phyloP scores from a whole-genome alignment of 768 basidiomycete species.

The Scleroderma bovista region DNA sequence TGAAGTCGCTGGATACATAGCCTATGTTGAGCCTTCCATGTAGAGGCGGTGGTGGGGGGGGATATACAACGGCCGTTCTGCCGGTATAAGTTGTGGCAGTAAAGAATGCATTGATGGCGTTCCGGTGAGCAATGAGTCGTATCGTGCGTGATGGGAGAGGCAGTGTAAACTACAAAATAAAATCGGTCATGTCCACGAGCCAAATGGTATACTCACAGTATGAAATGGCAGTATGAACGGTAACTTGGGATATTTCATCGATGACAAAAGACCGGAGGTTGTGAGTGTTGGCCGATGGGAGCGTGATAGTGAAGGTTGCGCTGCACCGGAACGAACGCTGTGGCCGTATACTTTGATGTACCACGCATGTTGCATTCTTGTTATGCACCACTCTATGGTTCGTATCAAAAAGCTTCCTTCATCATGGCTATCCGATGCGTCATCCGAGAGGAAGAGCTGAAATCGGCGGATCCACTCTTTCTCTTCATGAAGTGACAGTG shows the following conservation, averaged over 20 bases:
- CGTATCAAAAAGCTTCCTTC: slow-evolving; percentile 42
- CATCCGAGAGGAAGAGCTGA: slow-evolving; percentile 22
- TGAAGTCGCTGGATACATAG: slow-evolving; percentile 45
- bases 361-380: slow-evolving; percentile 37
- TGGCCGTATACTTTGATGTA: slow-evolving; percentile 36
- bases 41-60: slow-evolving; percentile 38
- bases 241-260: slow-evolving; percentile 27
- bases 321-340: slow-evolving; percentile 14
- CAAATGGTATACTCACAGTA: slow-evolving; percentile 28
- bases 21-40: slow-evolving; percentile 39
- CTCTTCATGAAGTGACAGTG: slow-evolving; percentile 21
- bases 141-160: slow-evolving; percentile 36
- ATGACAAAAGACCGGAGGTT: slow-evolving; percentile 12
- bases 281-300: slow-evolving; percentile 11
- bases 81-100: slow-evolving; percentile 31
- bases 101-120: slow-evolving; percentile 42
- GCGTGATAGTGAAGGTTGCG: slow-evolving; percentile 3
- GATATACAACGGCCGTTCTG: slow-evolving; percentile 27
- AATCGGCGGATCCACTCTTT: slow-evolving; percentile 30
- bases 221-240: slow-evolving; percentile 47
- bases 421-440: slow-evolving; percentile 20
- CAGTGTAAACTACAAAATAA: slow-evolving; percentile 38
- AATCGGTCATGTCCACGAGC: not conserved
- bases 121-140: slow-evolving; percentile 43
- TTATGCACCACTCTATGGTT: slow-evolving; percentile 39